Evolutionary conservation across 257 asterid genomes (phyloP).

Genomic region (Ajuga chamaepitys): DNA sequence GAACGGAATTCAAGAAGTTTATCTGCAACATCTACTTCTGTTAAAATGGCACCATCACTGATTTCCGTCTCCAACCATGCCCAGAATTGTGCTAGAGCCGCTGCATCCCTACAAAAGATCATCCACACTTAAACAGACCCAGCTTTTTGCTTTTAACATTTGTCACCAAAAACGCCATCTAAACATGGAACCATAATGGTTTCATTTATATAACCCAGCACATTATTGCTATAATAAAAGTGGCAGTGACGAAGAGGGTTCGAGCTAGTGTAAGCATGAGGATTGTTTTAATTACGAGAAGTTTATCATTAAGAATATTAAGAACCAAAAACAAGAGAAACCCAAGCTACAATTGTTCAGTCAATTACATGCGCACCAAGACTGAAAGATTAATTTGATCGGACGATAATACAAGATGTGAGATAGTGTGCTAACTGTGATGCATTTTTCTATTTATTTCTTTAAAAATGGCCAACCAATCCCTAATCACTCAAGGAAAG

Average conservation of each 20-base stretch:
- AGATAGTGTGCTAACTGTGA: no score
- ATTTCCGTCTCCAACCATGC: slow-evolving; percentile 92
- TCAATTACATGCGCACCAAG: no score
- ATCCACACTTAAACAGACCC: slow-evolving; percentile 1
- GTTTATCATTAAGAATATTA: no score
- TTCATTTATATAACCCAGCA: background rate
- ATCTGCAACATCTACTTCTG: slow-evolving; percentile 79
- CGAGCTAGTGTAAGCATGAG: background rate
- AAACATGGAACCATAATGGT: background rate
- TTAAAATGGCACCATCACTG: slow-evolving; percentile 37
- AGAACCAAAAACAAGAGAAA: no score
- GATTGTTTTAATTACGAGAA: no score
- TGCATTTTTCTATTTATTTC: no score
- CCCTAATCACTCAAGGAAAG: no score
- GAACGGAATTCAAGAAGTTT: slow-evolving; percentile 90
- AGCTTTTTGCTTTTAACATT: background rate
- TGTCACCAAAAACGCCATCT: background rate
- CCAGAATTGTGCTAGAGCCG: slow-evolving; percentile 94
- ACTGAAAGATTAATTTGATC: no score
- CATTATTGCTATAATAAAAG: background rate
- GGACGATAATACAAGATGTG: no score
- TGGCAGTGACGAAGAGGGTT: background rate
- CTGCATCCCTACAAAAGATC: slow-evolving; percentile 69
- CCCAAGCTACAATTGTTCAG: no score
- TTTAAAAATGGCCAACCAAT: no score